A percentile compares a stretch with the other conserved stretches of the same genome.
Conservation (phyloP, 2,329 filamentous ascomycete species). For the Cercospora nicotianae region DNA sequence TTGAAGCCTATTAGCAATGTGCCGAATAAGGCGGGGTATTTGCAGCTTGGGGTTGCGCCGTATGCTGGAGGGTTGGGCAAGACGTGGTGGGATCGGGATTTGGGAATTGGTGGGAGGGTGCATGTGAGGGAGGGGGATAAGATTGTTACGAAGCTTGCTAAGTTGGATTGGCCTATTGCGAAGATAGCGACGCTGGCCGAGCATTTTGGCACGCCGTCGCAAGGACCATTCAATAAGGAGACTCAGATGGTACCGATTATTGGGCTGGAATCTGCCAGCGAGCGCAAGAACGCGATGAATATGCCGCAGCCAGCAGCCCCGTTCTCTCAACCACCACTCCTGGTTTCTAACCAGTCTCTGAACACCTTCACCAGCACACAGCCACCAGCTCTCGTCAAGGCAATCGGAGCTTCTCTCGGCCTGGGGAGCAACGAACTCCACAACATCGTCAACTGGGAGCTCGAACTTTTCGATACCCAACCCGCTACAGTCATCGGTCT, state of each 20-base stretch:
- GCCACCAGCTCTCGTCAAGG: conserved; percentile 77
- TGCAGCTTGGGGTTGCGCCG: conserved; percentile 86
- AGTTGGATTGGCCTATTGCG: conserved; percentile 92
- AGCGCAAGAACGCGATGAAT: conserved; percentile 36
- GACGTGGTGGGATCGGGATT: conserved; percentile 97
- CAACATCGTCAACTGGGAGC: conserved; percentile 90
- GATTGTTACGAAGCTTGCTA: conserved; percentile 78
- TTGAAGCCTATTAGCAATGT: conserved; percentile 89
- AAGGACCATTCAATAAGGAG: conserved; percentile 74
- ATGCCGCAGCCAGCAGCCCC: no score
- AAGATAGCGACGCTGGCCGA: conserved; percentile 88
- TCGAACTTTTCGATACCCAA: conserved; percentile 90
- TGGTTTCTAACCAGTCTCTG: conserved; percentile 53
- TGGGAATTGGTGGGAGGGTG: conserved; percentile 86
- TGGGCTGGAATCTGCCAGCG: conserved; percentile 66
- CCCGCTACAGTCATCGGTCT: conserved; percentile 80
- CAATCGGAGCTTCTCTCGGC: conserved; percentile 76
- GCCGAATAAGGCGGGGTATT: conserved; percentile 78
- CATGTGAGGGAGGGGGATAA: conserved; percentile 79
- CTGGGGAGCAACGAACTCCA: conserved; percentile 60
- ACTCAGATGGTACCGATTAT: conserved; percentile 94
- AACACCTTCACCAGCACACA: conserved; percentile 80
- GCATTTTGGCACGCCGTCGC: conserved; percentile 77
- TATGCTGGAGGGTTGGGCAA: conserved; percentile 84
- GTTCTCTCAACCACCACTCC: conserved; percentile 39